A percentile compares a stretch with the other conserved stretches of the same genome.
Conservation (phyloP, 2,329 filamentous ascomycete genomes). For the Paecilomyces fulvus region DNA sequence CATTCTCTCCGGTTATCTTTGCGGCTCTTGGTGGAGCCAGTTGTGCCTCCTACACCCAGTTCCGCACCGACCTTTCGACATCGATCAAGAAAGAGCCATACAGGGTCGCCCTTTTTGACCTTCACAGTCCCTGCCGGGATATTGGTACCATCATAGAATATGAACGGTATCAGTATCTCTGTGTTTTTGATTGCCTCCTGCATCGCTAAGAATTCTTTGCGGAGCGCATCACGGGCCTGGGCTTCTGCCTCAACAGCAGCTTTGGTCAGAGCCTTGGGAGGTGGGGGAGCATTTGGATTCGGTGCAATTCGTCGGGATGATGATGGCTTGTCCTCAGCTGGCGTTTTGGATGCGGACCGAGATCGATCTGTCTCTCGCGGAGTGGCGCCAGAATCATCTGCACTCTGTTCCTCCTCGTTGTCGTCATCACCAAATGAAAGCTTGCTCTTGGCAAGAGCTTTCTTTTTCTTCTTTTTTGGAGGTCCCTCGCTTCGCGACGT, state of each 20-base stretch:
- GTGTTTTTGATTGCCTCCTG: conserved; percentile 84
- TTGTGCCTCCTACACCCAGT: conserved; percentile 59
- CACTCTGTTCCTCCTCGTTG: conserved; percentile 43
- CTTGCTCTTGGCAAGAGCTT: conserved; percentile 49
- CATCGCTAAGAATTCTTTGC: conserved; percentile 70
- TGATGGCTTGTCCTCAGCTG: conserved; percentile 21
- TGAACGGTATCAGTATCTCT: conserved; percentile 85
- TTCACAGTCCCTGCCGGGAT: conserved; percentile 74
- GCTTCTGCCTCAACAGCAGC: conserved; percentile 70
- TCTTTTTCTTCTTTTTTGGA: conserved; percentile 52
- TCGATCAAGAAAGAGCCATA: conserved; percentile 89
- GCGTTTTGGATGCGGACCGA: conserved; percentile 30
- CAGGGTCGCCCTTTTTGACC: conserved; percentile 84
- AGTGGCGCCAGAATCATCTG: conserved; percentile 29
- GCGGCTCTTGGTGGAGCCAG: conserved; percentile 34
- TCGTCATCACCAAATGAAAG: conserved; percentile 59
- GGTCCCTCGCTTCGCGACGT: conserved; percentile 39
- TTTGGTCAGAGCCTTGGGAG: conserved; percentile 71
- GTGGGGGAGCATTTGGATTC: conserved; percentile 37
- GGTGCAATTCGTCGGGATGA: conserved; percentile 31
- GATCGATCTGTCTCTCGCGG: conserved; percentile 30
- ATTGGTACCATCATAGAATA: conserved; percentile 93
- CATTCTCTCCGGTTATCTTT: conserved; percentile 68
- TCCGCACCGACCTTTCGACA: conserved; percentile 85
- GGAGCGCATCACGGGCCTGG: conserved; percentile 62